These are phyloP conservation scores for Fraxinus sp. DNA, from an alignment of 305 asterid genomes.

Conservation along the genomic window DNA sequence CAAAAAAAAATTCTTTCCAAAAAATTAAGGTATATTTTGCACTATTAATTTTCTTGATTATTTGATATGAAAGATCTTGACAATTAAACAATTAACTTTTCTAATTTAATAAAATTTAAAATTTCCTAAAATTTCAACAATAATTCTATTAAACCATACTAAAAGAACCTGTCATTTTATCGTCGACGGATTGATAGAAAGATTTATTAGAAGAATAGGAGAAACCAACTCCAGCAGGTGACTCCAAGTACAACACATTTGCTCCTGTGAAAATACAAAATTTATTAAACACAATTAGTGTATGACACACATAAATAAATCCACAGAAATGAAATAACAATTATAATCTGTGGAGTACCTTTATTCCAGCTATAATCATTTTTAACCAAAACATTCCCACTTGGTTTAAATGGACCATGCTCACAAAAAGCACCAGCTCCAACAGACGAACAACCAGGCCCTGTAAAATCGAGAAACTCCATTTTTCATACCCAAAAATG, in stretches of 20 bases:
- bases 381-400: conserved; percentile 51
- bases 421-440: conserved; percentile 83
- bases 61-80: no score
- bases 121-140: no score
- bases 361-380: conserved; percentile 77
- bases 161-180: conserved; percentile 47
- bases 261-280: conserved; percentile 31
- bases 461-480: conserved; percentile 26
- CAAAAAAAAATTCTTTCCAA: no score
- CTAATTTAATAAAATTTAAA: no score
- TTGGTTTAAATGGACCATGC: conserved; percentile 77
- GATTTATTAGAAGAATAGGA: conserved; percentile 47
- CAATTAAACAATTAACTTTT: no score
- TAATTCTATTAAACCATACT: neutral
- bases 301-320: no score
- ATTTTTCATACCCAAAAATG: neutral
- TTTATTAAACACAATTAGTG: no score
- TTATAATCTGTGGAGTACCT: conserved; percentile 31
- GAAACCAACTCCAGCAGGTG: conserved; percentile 66
- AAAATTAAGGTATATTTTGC: no score
- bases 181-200: conserved; percentile 40
- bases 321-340: no score
- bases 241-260: conserved; percentile 55
- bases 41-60: no score
- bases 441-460: conserved; percentile 82